Evolutionary conservation across 805 yeast genomes (phyloP), one percentile per base, ranked within the genome.

Genomic region (Hanseniaspora vineae): DNA sequence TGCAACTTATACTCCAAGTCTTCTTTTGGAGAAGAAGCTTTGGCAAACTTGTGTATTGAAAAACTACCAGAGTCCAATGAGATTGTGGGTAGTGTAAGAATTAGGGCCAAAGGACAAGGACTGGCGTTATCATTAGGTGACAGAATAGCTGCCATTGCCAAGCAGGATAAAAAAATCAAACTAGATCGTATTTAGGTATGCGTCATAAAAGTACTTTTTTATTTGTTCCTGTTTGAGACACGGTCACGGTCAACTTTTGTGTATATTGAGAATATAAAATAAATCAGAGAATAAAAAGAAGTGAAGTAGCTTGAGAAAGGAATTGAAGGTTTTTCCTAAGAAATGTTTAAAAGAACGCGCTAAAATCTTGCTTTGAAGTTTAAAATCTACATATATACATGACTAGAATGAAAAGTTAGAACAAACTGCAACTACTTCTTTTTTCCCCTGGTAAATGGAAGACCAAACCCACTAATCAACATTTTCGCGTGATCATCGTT

Each of bases 51-150:
- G 65, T 86, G 96, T 68, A 84, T 92, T 60, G 98, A 94, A 66
- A 81, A 80, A 67, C 78, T 79, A 52, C 68, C 76, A 10, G 74
- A 73, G 49, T 54, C 62, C 1, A 89, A 90, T 11, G 80, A 82
- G 46, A 81, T 88, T 49, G 77, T 84, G 50, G 99, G 99, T 9
- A 95, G 89, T 60, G 95, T 89, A 43, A 80, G 98, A 68, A 89
- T 92, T 58, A 80, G 99, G 68, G 84, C 97, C 15, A 89, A 90
- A 76, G 96, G 97, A 19, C 97, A 94, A 71, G 98, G 98, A 5
- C 74, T 94, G 54, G 98, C 98, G 8, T 71, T 94, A 52, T 81
- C 95, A 2, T 72, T 94, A 56, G 99, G 99, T 52, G 97, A 92
- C 59, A 78, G 88, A 58, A 92, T 90, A 47, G 95, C 96, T 46